Evolutionary conservation across 441 rosid genomes (phyloP).

Genomic region (Croton laevigatus): DNA sequence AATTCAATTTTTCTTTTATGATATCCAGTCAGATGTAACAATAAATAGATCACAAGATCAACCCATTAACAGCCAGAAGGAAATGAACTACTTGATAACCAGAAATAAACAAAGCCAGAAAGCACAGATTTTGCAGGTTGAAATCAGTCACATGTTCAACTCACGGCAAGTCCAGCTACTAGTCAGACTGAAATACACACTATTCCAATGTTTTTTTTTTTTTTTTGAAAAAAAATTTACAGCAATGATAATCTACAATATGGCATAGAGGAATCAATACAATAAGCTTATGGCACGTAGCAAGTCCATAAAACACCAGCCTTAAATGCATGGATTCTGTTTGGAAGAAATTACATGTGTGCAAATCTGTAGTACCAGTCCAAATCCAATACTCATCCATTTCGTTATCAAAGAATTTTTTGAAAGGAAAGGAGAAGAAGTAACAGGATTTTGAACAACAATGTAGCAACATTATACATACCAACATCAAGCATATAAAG

Average conservation of each 20-base stretch:
- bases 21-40: background rate
- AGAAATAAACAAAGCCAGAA: background rate
- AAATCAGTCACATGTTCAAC: background rate
- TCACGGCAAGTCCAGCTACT: no score
- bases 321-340: background rate
- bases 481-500: slow-evolving; percentile 83
- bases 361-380: background rate
- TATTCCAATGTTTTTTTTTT: background rate
- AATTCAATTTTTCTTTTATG: no score
- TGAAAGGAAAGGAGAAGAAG: background rate
- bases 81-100: slow-evolving; percentile 11
- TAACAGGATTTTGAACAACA: background rate
- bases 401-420: background rate
- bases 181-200: background rate
- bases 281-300: background rate
- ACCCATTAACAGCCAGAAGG: slow-evolving; percentile 7
- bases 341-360: background rate
- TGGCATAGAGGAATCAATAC: background rate
- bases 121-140: slow-evolving; percentile 1
- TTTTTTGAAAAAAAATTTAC: background rate
- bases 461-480: slow-evolving; percentile 34
- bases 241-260: background rate
- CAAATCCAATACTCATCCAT: background rate
- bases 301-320: background rate
- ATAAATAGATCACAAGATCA: slow-evolving; percentile 10